phyloP scores from a whole-genome alignment of 2,329 filamentous ascomycete species.

The Diplodia sapinea region DNA sequence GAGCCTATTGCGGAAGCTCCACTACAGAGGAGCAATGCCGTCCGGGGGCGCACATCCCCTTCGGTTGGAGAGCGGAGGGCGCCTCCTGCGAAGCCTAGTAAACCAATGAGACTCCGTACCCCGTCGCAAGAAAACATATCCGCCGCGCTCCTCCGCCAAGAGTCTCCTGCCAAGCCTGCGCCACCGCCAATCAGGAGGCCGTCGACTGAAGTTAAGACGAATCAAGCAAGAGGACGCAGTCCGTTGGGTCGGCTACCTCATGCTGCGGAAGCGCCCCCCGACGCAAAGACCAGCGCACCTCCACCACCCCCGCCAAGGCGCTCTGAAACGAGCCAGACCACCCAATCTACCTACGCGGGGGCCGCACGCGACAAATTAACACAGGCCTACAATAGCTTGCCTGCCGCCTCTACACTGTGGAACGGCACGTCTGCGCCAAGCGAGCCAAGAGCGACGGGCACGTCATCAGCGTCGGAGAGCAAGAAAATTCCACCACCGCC shows the following conservation, averaged over 20 bases:
- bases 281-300: slow-evolving; percentile 41
- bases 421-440: slow-evolving; percentile 28
- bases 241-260: slow-evolving; percentile 40
- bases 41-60: slow-evolving; percentile 26
- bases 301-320: slow-evolving; percentile 43
- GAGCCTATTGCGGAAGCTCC: slow-evolving; percentile 34
- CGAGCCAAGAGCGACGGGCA: slow-evolving; percentile 24
- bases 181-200: slow-evolving; percentile 43
- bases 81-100: slow-evolving; percentile 33
- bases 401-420: slow-evolving; percentile 41
- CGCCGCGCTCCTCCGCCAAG: slow-evolving; percentile 31
- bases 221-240: slow-evolving; percentile 32
- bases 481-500: slow-evolving; percentile 33
- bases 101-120: slow-evolving; percentile 49
- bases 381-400: slow-evolving; percentile 49
- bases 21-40: slow-evolving; percentile 33
- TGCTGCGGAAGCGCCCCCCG: slow-evolving; percentile 34
- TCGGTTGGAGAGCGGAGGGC: slow-evolving; percentile 13
- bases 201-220: slow-evolving; percentile 25
- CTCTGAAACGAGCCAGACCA: slow-evolving; percentile 21
- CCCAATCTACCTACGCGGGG: slow-evolving; percentile 44
- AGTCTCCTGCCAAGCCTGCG: slow-evolving; percentile 31
- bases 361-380: slow-evolving; percentile 48
- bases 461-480: slow-evolving; percentile 31
- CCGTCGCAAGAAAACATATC: slow-evolving; percentile 41